Conservation (phyloP, 768 basidiomycete genomes). For the Macrocybe gigantea region DNA sequence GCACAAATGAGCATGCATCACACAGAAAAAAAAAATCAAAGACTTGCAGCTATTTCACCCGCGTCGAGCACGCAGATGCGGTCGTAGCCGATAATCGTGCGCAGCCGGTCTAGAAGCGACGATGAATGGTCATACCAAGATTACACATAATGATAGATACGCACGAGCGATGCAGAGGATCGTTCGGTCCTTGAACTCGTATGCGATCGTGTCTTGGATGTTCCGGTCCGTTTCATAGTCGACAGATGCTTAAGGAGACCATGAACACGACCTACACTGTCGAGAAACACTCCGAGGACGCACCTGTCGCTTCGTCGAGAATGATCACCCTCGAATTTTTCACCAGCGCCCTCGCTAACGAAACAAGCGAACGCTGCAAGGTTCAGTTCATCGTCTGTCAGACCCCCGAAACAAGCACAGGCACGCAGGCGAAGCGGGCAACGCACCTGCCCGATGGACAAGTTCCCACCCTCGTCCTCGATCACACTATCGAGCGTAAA, state of each 20-base stretch:
- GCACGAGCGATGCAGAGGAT: slow-evolving; percentile 83
- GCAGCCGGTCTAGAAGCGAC: slow-evolving; percentile 57
- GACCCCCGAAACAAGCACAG: neutral
- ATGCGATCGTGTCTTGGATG: slow-evolving; percentile 86
- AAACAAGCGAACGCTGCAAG: slow-evolving; percentile 70
- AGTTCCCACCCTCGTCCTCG: slow-evolving; percentile 82
- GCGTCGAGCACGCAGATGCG: slow-evolving; percentile 84
- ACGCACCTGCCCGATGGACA: slow-evolving; percentile 66
- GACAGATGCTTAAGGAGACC: slow-evolving; percentile 54
- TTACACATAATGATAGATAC: slow-evolving; percentile 19
- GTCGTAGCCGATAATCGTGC: slow-evolving; percentile 86
- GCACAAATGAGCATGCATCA: slow-evolving; percentile 1
- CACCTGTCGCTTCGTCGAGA: slow-evolving; percentile 85
- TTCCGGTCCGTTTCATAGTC: slow-evolving; percentile 88
- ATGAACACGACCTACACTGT: neutral
- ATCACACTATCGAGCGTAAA: slow-evolving; percentile 82
- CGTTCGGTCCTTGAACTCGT: slow-evolving; percentile 79
- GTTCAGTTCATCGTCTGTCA: neutral
- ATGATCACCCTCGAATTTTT: slow-evolving; percentile 82
- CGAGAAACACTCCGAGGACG: slow-evolving; percentile 1
- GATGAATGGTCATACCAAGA: neutral
- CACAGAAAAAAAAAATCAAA: neutral
- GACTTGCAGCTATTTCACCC: slow-evolving; percentile 64
- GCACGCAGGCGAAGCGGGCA: slow-evolving; percentile 7
- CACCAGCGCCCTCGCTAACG: slow-evolving; percentile 84